Percentiles rank a stretch among this genome's conserved stretches.
phyloP scores from a whole-genome alignment of 1,139 yeast genomes.

The Suzukiozyma palmioleophila region DNA sequence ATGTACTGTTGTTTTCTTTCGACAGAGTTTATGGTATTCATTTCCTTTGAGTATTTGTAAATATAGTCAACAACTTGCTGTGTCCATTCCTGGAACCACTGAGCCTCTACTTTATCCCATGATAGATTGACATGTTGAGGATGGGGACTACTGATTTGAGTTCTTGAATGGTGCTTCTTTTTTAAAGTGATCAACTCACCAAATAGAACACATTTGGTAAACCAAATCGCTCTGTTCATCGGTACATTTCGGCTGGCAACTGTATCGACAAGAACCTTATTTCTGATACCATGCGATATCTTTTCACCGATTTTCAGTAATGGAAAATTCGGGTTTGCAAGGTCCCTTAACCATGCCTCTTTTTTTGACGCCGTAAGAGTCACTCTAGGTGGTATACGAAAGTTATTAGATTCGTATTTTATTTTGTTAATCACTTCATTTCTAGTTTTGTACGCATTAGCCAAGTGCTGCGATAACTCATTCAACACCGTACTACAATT shows the following conservation, averaged over 20 bases:
- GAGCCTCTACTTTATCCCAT: constrained; percentile 41
- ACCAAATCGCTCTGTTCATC: constrained; percentile 78
- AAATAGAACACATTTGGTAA: constrained; percentile 79
- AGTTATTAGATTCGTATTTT: constrained; percentile 46
- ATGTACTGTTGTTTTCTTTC: constrained; percentile 46
- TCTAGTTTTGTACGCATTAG: constrained; percentile 57
- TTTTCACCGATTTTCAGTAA: constrained; percentile 65
- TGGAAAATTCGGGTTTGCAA: constrained; percentile 66
- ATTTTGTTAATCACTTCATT: constrained; percentile 67
- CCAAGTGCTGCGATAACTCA: constrained; percentile 47
- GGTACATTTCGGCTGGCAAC: constrained; percentile 67
- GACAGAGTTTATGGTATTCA: constrained; percentile 18
- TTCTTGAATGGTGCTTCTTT: constrained; percentile 37
- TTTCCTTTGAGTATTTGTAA: constrained; percentile 46
- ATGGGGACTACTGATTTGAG: constrained; percentile 9
- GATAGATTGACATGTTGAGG: constrained; percentile 8
- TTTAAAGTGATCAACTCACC: constrained; percentile 72
- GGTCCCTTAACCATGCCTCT: constrained; percentile 79
- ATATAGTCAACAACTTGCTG: constrained; percentile 64
- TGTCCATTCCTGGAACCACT: constrained; percentile 87
- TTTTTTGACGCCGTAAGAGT: constrained; percentile 82
- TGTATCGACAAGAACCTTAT: constrained; percentile 67
- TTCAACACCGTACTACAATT: constrained; percentile 35
- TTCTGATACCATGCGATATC: constrained; percentile 88
- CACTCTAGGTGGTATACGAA: constrained; percentile 80